Conservation (phyloP, 192 early-diverging fungal genomes). For the Linnemannia hyalina region DNA sequence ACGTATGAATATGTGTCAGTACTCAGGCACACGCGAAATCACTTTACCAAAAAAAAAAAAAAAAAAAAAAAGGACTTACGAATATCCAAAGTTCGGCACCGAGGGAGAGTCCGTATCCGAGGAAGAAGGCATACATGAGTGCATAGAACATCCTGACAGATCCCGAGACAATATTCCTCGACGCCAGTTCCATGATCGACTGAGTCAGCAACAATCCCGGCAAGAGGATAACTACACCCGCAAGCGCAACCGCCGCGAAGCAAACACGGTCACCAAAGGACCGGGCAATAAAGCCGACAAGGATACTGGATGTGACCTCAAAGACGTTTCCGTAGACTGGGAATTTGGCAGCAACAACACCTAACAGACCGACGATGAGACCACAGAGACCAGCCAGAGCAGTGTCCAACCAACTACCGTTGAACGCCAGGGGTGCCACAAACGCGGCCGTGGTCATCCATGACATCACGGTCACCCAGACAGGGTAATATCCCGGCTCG, state of each 20-base stretch:
- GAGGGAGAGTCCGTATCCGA: slow-evolving; percentile 79
- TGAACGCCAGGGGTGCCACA: slow-evolving; percentile 69
- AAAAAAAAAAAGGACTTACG: slow-evolving; percentile 27
- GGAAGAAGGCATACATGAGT: slow-evolving; percentile 82
- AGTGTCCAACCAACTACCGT: slow-evolving; percentile 68
- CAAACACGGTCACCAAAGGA: slow-evolving; percentile 72
- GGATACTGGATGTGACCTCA: slow-evolving; percentile 75
- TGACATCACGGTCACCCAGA: slow-evolving; percentile 48
- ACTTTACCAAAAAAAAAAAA: background rate
- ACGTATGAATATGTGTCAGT: background rate
- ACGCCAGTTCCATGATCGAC: slow-evolving; percentile 88
- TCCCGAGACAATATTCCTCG: slow-evolving; percentile 90
- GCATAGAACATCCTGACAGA: slow-evolving; percentile 86
- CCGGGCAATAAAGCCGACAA: slow-evolving; percentile 72
- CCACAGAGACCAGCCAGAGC: slow-evolving; percentile 55
- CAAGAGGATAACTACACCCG: slow-evolving; percentile 72
- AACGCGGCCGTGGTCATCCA: slow-evolving; percentile 60
- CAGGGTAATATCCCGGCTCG: slow-evolving; percentile 50
- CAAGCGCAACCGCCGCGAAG: slow-evolving; percentile 71
- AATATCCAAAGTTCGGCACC: slow-evolving; percentile 59
- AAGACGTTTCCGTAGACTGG: slow-evolving; percentile 78
- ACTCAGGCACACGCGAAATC: background rate
- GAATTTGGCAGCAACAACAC: slow-evolving; percentile 72
- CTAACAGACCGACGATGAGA: slow-evolving; percentile 70
- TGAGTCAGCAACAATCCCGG: slow-evolving; percentile 86